These are phyloP conservation scores for Ceratobasidium sp. DNA, from an alignment of 1,284 basidiomycete species.

Conservation along the genomic window DNA sequence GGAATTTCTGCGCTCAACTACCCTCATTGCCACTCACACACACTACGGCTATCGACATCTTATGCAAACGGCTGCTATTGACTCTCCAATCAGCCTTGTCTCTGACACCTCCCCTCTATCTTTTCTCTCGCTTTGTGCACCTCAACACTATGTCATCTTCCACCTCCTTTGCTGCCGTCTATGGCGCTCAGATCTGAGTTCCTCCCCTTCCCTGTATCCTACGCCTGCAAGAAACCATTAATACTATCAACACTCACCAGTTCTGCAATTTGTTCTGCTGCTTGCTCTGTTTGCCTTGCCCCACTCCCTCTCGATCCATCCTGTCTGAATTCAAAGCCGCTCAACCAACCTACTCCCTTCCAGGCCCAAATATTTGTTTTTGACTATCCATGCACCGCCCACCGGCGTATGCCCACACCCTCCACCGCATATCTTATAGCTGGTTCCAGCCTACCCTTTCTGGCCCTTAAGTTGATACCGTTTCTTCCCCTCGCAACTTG, in stretches of 20 bases:
- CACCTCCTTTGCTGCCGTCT: slow-evolving; percentile 5
- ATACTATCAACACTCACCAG: slow-evolving; percentile 1
- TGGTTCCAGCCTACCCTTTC: not conserved
- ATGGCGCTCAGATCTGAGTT: slow-evolving; percentile 33
- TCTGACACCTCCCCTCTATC: not conserved
- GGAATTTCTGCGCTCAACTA: no score
- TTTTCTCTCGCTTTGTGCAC: slow-evolving; percentile 35
- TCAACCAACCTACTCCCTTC: not conserved
- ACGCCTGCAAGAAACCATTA: slow-evolving; percentile 3
- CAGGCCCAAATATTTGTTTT: not conserved
- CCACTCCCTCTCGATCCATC: not conserved
- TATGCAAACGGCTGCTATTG: no score
- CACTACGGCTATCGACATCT: no score
- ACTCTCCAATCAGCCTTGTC: no score
- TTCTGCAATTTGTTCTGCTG: not conserved
- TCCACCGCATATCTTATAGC: slow-evolving; percentile 13
- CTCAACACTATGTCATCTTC: slow-evolving; percentile 26
- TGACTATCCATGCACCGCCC: slow-evolving; percentile 2
- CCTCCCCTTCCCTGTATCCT: not conserved
- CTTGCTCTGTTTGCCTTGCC: not conserved
- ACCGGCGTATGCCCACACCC: slow-evolving; percentile 31
- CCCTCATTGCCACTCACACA: no score
- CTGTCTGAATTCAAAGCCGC: not conserved
- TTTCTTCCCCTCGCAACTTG: no score
- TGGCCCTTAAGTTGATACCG: not conserved